Base-by-base conservation (phyloP, 2,329 filamentous ascomycete species). In the Ceratocystis lukuohia region DNA sequence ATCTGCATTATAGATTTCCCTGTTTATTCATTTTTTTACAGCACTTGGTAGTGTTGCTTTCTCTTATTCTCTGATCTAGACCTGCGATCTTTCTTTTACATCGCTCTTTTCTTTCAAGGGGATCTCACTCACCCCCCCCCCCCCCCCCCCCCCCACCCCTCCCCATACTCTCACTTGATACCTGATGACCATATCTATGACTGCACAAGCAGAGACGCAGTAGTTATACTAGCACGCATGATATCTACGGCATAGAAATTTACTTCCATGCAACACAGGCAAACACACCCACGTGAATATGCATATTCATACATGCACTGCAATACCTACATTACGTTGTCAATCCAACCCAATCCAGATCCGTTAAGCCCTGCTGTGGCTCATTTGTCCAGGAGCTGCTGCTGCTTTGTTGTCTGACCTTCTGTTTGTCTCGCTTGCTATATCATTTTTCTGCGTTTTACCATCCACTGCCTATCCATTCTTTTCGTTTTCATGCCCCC, bases 351-450 rank as follows among this genome's bases (percentile, higher is more conserved):
- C 33, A 37, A 37, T 37, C 8, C 33, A 37, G 33, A 37, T 37
- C 8, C 5, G 2, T 17, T 48, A 5, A 48, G 45, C 4, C 45
- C 45, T 48, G 45, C 45, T 48, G 45, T 48, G 45, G 15, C 45
- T 20, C 45, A 48, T 48, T 48, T 48, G 15, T 20, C 17, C 7
- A 20, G 5, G 12, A 20, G 45, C n/a, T 5, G 15, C 4, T 5
- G 15, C 4, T 48, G 45, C 45, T 48, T 8, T 17, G 45, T 48
- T 56, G 50, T 56, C 50, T 25, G 50, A 56, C 20, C 20, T 20
- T 22, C n/a, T 56, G 50, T 56, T 56, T 56, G 50, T 56, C 50
- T 56, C n/a, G 50, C 22, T 56, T 56, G 50, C 25, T 28, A 56
- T 28, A 28, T 56, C 17, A 6, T 22, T n/a, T 22, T 50, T 20